Percentiles rank a stretch among this genome's conserved stretches.
These are phyloP conservation scores for Plasmodium sp. DNA, from an alignment of 169 alveolate genomes.

Conservation along the genomic window DNA sequence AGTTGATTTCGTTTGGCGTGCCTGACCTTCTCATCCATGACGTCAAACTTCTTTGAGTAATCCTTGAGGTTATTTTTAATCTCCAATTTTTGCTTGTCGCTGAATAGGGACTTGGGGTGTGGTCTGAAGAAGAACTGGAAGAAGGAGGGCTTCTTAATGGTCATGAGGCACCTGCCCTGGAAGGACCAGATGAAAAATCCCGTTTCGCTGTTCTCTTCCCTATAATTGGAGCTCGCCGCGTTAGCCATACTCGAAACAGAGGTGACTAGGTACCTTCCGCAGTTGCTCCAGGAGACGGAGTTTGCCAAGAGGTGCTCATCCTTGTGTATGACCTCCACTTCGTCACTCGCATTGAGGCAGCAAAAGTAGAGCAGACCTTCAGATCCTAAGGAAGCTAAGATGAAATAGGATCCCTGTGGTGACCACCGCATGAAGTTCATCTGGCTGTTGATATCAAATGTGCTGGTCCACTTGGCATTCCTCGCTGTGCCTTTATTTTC, in stretches of 20 bases:
- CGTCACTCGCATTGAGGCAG: conserved; percentile 86
- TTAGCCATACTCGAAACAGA: conserved; percentile 67
- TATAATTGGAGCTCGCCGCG: conserved; percentile 1
- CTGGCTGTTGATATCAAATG: conserved; percentile 85
- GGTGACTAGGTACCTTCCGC: conserved; percentile 91
- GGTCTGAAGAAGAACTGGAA: conserved; percentile 92
- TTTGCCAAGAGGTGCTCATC: conserved; percentile 90
- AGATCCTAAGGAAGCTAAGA: conserved; percentile 87
- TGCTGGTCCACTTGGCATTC: conserved; percentile 80
- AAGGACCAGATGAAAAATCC: conserved; percentile 91
- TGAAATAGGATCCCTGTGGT: conserved; percentile 91
- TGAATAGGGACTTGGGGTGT: conserved; percentile 90
- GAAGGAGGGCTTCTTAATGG: conserved; percentile 86
- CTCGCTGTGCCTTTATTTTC: conserved; percentile 86
- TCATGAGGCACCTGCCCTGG: conserved; percentile 90
- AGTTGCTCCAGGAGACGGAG: conserved; percentile 90
- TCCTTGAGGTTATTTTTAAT: conserved; percentile 89
- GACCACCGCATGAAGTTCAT: conserved; percentile 90
- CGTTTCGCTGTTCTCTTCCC: conserved; percentile 84
- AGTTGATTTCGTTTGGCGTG: conserved; percentile 80
- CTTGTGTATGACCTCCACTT: conserved; percentile 90
- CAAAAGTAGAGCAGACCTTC: conserved; percentile 90
- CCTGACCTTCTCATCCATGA: conserved; percentile 86
- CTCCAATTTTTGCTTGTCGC: conserved; percentile 84
- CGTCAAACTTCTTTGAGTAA: conserved; percentile 82